Conservation (phyloP, 2,329 filamentous ascomycete genomes). For the Curvularia eragrostidis region DNA sequence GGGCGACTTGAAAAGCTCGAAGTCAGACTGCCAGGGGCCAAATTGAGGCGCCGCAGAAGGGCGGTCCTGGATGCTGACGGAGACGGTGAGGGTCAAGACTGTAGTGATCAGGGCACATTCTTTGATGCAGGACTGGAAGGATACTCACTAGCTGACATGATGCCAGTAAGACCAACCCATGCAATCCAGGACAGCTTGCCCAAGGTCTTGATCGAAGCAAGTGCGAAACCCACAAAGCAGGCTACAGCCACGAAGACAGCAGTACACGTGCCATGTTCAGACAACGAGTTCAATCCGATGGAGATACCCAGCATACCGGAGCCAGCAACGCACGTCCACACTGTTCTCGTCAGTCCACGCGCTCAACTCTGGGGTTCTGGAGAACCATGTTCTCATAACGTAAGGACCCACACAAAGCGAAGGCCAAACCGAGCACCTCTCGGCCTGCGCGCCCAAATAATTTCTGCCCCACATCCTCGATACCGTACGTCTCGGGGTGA, state of each 20-base stretch:
- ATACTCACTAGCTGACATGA: constrained; percentile 30
- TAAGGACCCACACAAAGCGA: constrained; percentile 45
- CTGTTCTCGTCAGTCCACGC: constrained; percentile 12
- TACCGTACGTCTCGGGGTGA: constrained; percentile 63
- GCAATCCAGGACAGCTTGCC: constrained; percentile 35
- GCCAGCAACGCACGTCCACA: constrained; percentile 66
- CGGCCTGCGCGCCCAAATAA: constrained; percentile 62
- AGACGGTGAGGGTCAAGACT: constrained; percentile 36
- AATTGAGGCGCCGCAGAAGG: constrained; percentile 32
- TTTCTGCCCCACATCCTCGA: constrained; percentile 63
- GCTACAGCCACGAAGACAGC: constrained; percentile 69
- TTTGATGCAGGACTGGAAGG: background rate
- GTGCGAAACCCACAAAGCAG: constrained; percentile 59
- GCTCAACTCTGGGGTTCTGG: constrained; percentile 18
- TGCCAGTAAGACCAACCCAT: constrained; percentile 33
- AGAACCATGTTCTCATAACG: constrained; percentile 10
- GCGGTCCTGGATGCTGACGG: constrained; percentile 36
- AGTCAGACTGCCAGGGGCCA: constrained; percentile 33
- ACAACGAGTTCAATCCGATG: constrained; percentile 55
- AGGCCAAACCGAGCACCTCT: constrained; percentile 52
- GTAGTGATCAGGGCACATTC: background rate
- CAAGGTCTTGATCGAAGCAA: constrained; percentile 54
- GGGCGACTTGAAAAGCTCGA: constrained; percentile 24
- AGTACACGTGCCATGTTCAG: constrained; percentile 67
- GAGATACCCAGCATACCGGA: constrained; percentile 68